A percentile compares a stretch with the other conserved stretches of the same genome.
phyloP scores from a whole-genome alignment of 192 early-diverging fungal species.

The Backusella macrospora region DNA sequence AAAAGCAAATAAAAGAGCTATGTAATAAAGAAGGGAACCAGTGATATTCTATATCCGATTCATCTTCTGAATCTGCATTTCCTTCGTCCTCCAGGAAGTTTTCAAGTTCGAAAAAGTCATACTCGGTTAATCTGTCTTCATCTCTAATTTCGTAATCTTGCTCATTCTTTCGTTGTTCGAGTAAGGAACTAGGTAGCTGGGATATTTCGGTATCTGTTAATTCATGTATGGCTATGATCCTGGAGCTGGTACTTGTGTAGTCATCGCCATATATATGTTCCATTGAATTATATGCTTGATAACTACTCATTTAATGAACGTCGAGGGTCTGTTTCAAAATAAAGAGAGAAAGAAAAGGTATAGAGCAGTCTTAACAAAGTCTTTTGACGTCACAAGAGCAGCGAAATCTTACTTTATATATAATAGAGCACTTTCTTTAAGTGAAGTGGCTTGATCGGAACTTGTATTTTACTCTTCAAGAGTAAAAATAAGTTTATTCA shows the following conservation, averaged over 20 bases:
- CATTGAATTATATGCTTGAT: constrained; percentile 8
- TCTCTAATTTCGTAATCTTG: constrained; percentile 1
- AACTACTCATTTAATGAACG: background rate
- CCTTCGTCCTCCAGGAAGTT: background rate
- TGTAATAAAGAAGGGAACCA: constrained; percentile 27
- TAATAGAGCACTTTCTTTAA: too few relatives aligned
- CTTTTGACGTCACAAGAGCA: constrained; percentile 3
- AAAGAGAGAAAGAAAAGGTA: background rate
- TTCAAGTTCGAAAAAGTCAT: constrained; percentile 6
- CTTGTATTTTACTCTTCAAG: background rate
- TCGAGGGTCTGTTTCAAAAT: background rate
- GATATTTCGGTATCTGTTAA: constrained; percentile 8
- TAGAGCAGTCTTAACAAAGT: background rate
- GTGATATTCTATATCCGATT: constrained; percentile 18
- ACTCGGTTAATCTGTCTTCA: constrained; percentile 9
- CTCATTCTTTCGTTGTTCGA: background rate
- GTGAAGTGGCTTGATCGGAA: background rate
- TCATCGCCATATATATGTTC: background rate
- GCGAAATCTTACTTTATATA: background rate
- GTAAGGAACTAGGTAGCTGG: background rate
- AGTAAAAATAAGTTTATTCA: too few relatives aligned
- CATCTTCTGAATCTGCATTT: background rate
- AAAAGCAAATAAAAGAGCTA: constrained; percentile 9
- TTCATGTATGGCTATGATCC: background rate
- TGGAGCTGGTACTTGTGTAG: background rate